These are phyloP conservation scores for Coriolopsis trogii DNA, from an alignment of 1,284 basidiomycete genomes.

Conservation along the genomic window DNA sequence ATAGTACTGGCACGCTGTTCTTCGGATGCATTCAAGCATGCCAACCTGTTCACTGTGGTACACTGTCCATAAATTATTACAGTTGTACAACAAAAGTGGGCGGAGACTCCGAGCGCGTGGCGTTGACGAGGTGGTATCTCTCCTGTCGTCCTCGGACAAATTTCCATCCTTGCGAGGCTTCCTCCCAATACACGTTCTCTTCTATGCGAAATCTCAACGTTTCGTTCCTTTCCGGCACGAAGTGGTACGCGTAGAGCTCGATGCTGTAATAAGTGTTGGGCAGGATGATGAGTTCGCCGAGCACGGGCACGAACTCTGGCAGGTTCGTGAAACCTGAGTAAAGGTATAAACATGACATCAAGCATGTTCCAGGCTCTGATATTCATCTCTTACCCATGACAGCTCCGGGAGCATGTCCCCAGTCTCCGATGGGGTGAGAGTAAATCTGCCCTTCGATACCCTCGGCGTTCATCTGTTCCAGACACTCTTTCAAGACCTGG, in stretches of 20 bases:
- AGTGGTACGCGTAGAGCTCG: constrained; percentile 52
- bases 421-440: constrained; percentile 58
- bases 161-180: constrained; percentile 42
- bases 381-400: constrained; percentile 45
- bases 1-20: background rate
- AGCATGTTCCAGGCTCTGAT: background rate
- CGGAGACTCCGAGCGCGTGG: constrained; percentile 14
- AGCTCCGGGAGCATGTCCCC: constrained; percentile 56
- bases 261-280: constrained; percentile 54
- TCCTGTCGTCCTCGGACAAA: constrained; percentile 56
- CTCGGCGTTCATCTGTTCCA: constrained; percentile 46
- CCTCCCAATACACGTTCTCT: constrained; percentile 53
- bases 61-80: constrained; percentile 6
- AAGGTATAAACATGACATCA: background rate
- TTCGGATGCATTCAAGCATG: background rate
- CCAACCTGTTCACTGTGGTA: background rate
- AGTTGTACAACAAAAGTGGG: constrained; percentile 15
- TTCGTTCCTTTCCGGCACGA: constrained; percentile 51
- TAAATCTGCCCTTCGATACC: constrained; percentile 53
- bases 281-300: constrained; percentile 47
- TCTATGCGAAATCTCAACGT: constrained; percentile 49
- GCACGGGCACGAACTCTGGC: constrained; percentile 45
- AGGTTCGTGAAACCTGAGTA: constrained; percentile 48
- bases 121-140: constrained; percentile 45
- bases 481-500: constrained; percentile 43